A percentile compares a stretch with the other conserved stretches of the same genome.
These are phyloP conservation scores for Pichia ethanolica DNA, from an alignment of 805 yeast species.

Conservation along the genomic window DNA sequence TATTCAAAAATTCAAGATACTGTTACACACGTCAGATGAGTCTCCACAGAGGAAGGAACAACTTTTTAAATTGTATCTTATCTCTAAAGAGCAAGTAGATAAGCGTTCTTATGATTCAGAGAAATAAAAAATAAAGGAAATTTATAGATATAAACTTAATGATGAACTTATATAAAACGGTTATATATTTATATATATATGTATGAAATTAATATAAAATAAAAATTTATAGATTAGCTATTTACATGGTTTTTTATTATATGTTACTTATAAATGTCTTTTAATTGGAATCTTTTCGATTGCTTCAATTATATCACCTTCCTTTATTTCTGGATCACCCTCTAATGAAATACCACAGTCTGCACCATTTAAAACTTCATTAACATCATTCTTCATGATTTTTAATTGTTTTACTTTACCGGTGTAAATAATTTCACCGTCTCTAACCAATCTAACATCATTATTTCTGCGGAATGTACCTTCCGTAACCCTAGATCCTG, in stretches of 20 bases:
- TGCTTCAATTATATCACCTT: constrained; percentile 70
- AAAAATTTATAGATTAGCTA: neutral
- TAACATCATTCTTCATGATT: constrained; percentile 72
- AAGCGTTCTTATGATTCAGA: neutral
- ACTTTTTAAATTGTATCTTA: neutral
- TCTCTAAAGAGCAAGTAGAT: neutral
- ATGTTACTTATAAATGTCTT: constrained; percentile 36
- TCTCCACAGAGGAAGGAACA: neutral
- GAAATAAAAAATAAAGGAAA: neutral
- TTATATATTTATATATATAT: no score
- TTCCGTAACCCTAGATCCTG: constrained; percentile 75
- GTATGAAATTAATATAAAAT: neutral
- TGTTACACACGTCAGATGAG: neutral
- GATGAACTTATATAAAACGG: no score
- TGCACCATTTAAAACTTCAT: constrained; percentile 71
- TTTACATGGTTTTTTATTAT: neutral
- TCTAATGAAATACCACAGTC: constrained; percentile 86
- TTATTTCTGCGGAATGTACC: constrained; percentile 63
- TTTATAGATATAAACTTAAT: neutral
- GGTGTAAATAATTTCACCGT: constrained; percentile 40
- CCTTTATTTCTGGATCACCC: constrained; percentile 24
- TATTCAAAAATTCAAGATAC: constrained; percentile 5
- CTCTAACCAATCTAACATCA: constrained; percentile 29
- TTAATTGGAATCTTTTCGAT: constrained; percentile 58
- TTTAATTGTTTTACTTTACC: constrained; percentile 60